phyloP scores from a whole-genome alignment of 2,329 filamentous ascomycete genomes.

The Monilinia polystroma region DNA sequence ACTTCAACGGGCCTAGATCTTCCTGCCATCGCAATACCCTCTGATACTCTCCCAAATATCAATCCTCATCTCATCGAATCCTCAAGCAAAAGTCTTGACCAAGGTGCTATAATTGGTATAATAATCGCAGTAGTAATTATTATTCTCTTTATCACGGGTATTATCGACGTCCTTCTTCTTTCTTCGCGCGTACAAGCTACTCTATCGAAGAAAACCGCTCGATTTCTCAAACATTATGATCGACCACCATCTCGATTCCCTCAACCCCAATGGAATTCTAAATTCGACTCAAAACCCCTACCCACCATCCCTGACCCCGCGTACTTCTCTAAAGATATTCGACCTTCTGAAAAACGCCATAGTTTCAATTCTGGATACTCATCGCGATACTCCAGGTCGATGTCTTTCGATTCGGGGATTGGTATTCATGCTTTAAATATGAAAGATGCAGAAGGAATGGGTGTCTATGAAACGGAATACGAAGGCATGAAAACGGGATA shows the following conservation, averaged over 20 bases:
- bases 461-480: too few relatives aligned
- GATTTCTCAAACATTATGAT: not conserved
- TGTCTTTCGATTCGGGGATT: conserved; percentile 5
- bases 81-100: not conserved
- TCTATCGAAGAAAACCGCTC: not conserved
- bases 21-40: not conserved
- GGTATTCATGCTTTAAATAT: not conserved
- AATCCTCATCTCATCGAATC: not conserved
- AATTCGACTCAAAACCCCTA: not conserved
- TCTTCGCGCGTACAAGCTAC: not conserved
- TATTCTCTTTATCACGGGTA: not conserved
- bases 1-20: not conserved
- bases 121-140: not conserved
- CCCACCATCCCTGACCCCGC: not conserved
- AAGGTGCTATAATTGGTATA: conserved; percentile 9
- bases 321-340: not conserved
- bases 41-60: not conserved
- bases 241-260: not conserved
- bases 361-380: conserved; percentile 11
- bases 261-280: not conserved
- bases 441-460: not conserved
- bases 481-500: not conserved
- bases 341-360: not conserved
- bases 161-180: conserved; percentile 13
- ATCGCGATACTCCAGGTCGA: conserved; percentile 8